Base-by-base conservation (phyloP, 495 filamentous ascomycete genomes). In the Hypoxylon lenormandii region DNA sequence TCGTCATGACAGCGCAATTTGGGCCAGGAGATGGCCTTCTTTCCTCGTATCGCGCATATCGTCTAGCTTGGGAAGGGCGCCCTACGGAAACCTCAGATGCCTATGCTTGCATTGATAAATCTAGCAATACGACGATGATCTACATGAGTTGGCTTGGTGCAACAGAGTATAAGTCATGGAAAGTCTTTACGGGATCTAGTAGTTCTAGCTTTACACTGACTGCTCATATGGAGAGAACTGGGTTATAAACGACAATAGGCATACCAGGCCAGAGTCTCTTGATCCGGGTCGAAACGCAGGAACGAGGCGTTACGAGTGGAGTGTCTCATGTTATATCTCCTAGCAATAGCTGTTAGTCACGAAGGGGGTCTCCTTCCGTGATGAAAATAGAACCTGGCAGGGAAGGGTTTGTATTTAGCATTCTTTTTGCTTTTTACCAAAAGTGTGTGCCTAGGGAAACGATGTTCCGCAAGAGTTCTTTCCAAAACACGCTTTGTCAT, bases 81-180 rank as follows among this genome's bases (percentile, higher is more conserved):
- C 67, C 67, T 5, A 54, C 48, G 23, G 26, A 46, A 10, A 11
- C 63, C 3, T 63, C 67, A 5, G 42, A n/a, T 16, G 61, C 21
- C 8, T 49, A 55, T 28, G 62, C 61, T 21, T 71, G 67, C 42
- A 4, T 56, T 12, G 49, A 66, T n/a, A 21, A 26, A 5, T 42
- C 47, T 1, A 53, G 30, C 42, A 62, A 61, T 13, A 30, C 21
- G n/a, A 71, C 67, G 0, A 26, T 12, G 15, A 48, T 71, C 7
- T 66, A 59, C 30, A 66, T 71, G 67, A 71, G 61, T n/a, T 71
- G 67, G 67, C 47, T 60, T 47, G 67, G 67, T 19, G 67, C 67
- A 3, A 71, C 67, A 10, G 61, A 71, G 15, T 55, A 66, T 11
- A 22, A 42, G 2, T 18, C 47, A 8, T 71, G 67, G 67, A 43